Base-by-base conservation (phyloP, 2,329 filamentous ascomycete species). In the Fusarium haematococcum region DNA sequence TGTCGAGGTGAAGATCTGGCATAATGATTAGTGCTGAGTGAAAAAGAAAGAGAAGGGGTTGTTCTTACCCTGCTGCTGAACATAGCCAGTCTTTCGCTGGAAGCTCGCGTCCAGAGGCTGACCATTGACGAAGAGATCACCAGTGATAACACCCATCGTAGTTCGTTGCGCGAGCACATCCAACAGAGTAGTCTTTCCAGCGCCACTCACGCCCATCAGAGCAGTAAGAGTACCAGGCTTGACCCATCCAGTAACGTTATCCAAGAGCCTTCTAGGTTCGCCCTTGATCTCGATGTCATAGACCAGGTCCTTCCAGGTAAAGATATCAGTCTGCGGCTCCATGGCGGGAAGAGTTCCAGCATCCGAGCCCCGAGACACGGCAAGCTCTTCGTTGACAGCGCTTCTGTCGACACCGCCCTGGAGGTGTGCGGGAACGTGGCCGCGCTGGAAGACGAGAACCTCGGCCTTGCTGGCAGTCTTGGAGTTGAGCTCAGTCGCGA, bases 211-310 rank as follows among this genome's bases (percentile, higher is more conserved):
- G 33, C 92, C 90, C 90, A 92, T 92, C 7, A 97, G 86, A 2
- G 94, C 95, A 5, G 95, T 97, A 33, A 97, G 84, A 2, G 94
- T 97, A 37, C 95, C 95, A 0, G 95, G 95, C 81, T 95, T 95
- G 66, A 98, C 94, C 93, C 94, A 97, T 5, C 95, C 95, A 75
- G 94, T 91, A 2, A 97, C 93, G 66, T 95, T 86, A 75, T 97
- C 92, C 63, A 98, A 83, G 68, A 98, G 80, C 20, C 92, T 88
- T n/a, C 94, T 89, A 1, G 87, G 84, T 73, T 94, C 89, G 1
- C 87, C 87, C 83, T 97, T 97, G 83, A 97, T 93, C 75, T 92
- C 89, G 74, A 91, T 88, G n/a, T 91, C 87, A 66, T 89, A 97
- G 74, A 91, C 91, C 1, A 97, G 50, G 14, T 54, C 27, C 50